Evolutionary conservation across 768 basidiomycete genomes (phyloP).

Genomic region (Tephrocybe sp.): DNA sequence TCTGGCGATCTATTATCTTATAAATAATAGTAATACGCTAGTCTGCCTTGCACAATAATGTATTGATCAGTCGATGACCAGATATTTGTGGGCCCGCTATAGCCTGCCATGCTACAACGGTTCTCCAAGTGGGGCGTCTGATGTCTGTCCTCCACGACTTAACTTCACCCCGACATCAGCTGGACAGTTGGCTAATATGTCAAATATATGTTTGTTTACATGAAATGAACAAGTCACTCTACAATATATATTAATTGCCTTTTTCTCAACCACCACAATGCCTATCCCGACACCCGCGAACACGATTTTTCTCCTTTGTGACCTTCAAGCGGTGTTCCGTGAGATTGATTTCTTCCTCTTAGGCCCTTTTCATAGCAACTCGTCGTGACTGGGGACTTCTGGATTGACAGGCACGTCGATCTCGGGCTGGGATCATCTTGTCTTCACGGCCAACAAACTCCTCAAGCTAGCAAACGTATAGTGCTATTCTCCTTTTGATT

Average conservation of each 20-base stretch:
- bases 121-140: not conserved
- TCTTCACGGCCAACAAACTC: constrained; percentile 20
- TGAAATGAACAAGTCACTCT: no score
- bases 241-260: no score
- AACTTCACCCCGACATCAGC: not conserved
- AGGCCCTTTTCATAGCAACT: not conserved
- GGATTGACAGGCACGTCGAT: constrained; percentile 12
- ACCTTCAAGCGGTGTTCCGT: constrained; percentile 21
- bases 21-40: not conserved
- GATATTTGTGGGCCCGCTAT: no score
- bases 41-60: not conserved
- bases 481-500: not conserved
- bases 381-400: not conserved
- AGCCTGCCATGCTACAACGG: not conserved
- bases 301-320: constrained; percentile 20
- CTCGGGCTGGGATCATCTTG: constrained; percentile 19
- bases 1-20: not conserved
- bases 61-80: not conserved
- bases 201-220: no score
- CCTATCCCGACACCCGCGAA: constrained; percentile 17
- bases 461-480: constrained; percentile 21
- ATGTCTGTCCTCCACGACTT: not conserved
- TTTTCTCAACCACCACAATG: constrained; percentile 16
- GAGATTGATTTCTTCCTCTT: constrained; percentile 2
- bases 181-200: no score